phyloP scores from a whole-genome alignment of 1,139 yeast species.

The Pichia sp. region DNA sequence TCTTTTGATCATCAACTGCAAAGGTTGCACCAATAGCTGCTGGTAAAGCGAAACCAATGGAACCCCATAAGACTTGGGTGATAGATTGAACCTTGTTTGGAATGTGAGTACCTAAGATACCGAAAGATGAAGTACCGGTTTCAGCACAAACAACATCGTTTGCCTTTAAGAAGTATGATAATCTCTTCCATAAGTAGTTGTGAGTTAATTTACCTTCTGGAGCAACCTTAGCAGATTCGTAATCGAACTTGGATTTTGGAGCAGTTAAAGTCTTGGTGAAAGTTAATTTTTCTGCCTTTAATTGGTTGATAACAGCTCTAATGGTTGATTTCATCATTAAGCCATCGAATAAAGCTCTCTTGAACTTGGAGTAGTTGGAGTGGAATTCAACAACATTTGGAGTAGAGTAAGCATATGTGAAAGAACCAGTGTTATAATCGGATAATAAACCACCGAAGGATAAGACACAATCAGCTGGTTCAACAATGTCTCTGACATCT shows the following conservation, averaged over 20 bases:
- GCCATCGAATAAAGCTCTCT: constrained; percentile 68
- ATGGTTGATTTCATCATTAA: constrained; percentile 71
- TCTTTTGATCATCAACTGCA: constrained; percentile 70
- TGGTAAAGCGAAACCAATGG: constrained; percentile 84
- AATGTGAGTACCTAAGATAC: constrained; percentile 73
- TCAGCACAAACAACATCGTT: constrained; percentile 81
- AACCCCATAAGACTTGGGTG: constrained; percentile 87
- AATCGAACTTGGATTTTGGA: constrained; percentile 23
- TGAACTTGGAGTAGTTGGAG: constrained; percentile 77
- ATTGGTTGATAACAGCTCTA: constrained; percentile 28
- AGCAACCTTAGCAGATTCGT: constrained; percentile 17
- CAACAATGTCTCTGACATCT: constrained; percentile 69
- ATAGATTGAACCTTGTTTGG: constrained; percentile 70
- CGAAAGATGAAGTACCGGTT: constrained; percentile 88
- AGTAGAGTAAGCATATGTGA: constrained; percentile 75
- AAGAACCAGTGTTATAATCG: constrained; percentile 86
- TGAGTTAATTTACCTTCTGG: constrained; percentile 43
- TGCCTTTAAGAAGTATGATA: constrained; percentile 66
- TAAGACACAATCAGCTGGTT: constrained; percentile 66
- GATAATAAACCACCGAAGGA: constrained; percentile 80
- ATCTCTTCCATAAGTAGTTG: constrained; percentile 76
- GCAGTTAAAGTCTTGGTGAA: not conserved
- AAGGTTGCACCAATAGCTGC: constrained; percentile 79
- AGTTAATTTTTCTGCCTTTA: constrained; percentile 10
- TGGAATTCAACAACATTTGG: constrained; percentile 81